Evolutionary conservation across 2,329 filamentous ascomycete species (phyloP), one percentile per base, ranked within the genome.

Genomic region (Venturia effusa): DNA sequence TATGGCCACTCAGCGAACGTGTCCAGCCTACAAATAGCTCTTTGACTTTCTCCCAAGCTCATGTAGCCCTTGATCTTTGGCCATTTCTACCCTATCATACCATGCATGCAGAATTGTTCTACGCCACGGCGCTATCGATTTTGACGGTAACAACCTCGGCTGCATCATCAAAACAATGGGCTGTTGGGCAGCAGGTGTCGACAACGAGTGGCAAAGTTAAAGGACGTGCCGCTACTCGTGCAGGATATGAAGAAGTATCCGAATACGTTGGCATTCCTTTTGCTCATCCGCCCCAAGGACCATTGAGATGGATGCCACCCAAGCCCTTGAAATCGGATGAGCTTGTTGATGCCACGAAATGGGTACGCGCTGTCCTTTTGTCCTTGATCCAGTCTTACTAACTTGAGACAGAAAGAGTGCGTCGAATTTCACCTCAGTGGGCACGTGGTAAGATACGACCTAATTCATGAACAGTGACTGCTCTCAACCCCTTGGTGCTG

Each of bases 221-320:
- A 45, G 54, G 27, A 27, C 45, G 67, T 41, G 19, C 55, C 13
- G 27, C 55, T 2, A n/a, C 17, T 57, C 51, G 61, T 27, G 34
- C 17, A 22, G 45, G 39, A 4, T 54, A 54, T 34, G 4, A 32
- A 19, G 62, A 64, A 39, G 62, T 64, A 24, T 64, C 62, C 7
- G 62, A 64, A 39, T 64, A 64, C 34, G 59, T 64, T 15, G 62
- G 62, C 8, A 61, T 64, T 51, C 62, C 62, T 7, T 64, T 19
- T 19, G 62, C 59, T 17, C 19, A 24, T 15, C 57, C 59, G 19
- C 62, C 62, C 22, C 11, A 41, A 17, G 62, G 57, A 15, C 11
- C 37, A 6, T 55, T 64, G 59, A 41, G 62, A 63, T 64, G 54
- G 55, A 41, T 27, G 57, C 55, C 57, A 30, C 55, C 62, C 5